phyloP scores from a whole-genome alignment of 2,329 filamentous ascomycete species.

The Claviceps fusiformis region DNA sequence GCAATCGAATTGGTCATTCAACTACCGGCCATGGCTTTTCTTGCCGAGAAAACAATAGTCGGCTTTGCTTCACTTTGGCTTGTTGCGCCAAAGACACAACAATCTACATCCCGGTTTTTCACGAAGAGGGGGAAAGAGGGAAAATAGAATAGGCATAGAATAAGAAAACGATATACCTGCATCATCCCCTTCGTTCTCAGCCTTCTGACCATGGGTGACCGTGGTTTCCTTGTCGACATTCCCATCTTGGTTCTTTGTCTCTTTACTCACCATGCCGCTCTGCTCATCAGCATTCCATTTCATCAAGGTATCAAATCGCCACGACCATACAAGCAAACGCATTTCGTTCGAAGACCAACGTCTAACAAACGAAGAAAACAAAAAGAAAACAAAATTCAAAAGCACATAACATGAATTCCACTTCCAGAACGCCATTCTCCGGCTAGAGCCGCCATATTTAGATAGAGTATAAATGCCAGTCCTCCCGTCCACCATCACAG shows the following conservation, averaged over 20 bases:
- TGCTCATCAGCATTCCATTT: neutral
- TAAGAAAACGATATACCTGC: neutral
- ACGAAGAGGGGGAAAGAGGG: neutral
- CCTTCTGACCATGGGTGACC: neutral
- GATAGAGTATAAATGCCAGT: constrained; percentile 1
- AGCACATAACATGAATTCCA: neutral
- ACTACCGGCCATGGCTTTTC: neutral
- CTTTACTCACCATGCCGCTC: neutral
- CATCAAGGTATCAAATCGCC: constrained; percentile 5
- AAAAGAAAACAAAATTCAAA: neutral
- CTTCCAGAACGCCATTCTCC: constrained; percentile 10
- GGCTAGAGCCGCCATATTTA: constrained; percentile 9
- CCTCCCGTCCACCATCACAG: neutral
- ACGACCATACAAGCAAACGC: constrained; percentile 1
- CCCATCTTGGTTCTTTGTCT: neutral
- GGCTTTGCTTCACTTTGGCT: neutral
- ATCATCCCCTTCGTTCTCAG: neutral
- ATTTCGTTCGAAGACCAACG: neutral
- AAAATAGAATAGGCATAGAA: neutral
- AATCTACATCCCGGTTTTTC: neutral
- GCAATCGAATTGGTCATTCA: too few species aligned
- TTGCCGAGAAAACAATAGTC: neutral
- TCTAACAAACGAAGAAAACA: neutral
- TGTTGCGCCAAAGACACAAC: neutral
- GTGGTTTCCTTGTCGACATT: neutral